Percentiles rank a stretch among this genome's conserved stretches.
Conservation (phyloP, 73 alveolate genomes). For the Tetrahymena malaccensis region DNA sequence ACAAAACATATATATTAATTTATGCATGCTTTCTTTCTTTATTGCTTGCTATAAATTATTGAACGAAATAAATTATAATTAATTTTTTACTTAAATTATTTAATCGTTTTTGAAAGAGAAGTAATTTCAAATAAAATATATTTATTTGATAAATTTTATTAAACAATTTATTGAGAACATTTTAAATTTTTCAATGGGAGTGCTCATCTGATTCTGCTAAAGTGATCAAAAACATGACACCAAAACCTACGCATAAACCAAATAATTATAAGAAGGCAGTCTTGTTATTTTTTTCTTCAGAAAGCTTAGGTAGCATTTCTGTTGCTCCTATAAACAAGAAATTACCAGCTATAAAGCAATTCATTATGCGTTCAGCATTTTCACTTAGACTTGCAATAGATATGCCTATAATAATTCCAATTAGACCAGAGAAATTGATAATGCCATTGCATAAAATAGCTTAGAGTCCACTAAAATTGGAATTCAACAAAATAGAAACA, state of each 20-base stretch:
- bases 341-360: constrained; percentile 35
- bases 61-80: no score
- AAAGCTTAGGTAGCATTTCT: constrained; percentile 11
- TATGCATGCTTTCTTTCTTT: no score
- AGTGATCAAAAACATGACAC: constrained; percentile 2
- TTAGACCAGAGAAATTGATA: constrained; percentile 16
- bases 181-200: not conserved
- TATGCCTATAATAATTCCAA: constrained; percentile 26
- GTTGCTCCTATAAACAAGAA: constrained; percentile 18
- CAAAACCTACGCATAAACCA: constrained; percentile 1
- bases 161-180: no score
- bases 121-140: no score
- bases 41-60: no score
- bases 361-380: not conserved
- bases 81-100: no score
- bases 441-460: constrained; percentile 28
- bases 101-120: no score
- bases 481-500: constrained; percentile 8
- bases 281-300: constrained; percentile 11
- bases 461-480: constrained; percentile 2
- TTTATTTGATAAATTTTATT: no score
- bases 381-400: constrained; percentile 1
- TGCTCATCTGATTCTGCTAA: not conserved
- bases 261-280: not conserved
- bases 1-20: no score